These are phyloP conservation scores for Acer negundo DNA, from an alignment of 345 rosid species.

Conservation along the genomic window DNA sequence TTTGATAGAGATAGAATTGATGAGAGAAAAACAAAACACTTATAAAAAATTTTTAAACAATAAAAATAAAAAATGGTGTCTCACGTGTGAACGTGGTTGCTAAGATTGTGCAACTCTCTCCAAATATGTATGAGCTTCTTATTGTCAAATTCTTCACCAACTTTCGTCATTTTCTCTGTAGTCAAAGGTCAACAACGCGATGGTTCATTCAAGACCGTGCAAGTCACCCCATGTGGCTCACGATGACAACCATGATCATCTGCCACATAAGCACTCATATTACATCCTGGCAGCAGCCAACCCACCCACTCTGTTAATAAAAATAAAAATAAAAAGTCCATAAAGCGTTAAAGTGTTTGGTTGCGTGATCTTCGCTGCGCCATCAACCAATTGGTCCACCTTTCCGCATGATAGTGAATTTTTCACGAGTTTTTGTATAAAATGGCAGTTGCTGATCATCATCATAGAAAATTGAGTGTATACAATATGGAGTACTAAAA, in stretches of 20 bases:
- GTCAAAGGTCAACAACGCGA: slow-evolving; percentile 1
- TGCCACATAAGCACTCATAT: slow-evolving; percentile 3
- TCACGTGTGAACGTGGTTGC: slow-evolving; percentile 18
- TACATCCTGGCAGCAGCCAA: slow-evolving; percentile 14
- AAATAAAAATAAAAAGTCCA: neutral
- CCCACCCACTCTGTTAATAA: neutral
- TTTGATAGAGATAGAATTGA: neutral
- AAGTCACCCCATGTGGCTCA: slow-evolving; percentile 14
- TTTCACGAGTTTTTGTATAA: neutral
- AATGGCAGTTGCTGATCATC: neutral
- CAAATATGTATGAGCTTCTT: slow-evolving; percentile 4
- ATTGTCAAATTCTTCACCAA: slow-evolving; percentile 13
- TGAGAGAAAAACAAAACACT: neutral
- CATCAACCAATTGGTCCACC: slow-evolving; percentile 6
- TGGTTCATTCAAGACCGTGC: slow-evolving; percentile 8
- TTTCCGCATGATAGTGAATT: neutral
- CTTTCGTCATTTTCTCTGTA: neutral
- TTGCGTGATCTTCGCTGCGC: slow-evolving; percentile 20
- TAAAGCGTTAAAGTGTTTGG: neutral
- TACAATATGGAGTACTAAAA: neutral
- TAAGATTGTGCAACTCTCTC: neutral
- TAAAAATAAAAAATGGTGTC: neutral
- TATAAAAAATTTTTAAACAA: too few species aligned
- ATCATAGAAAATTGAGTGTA: neutral
- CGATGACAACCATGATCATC: neutral